phyloP scores from a whole-genome alignment of 75 land plant species.

The Adiantum capillusveneris region DNA sequence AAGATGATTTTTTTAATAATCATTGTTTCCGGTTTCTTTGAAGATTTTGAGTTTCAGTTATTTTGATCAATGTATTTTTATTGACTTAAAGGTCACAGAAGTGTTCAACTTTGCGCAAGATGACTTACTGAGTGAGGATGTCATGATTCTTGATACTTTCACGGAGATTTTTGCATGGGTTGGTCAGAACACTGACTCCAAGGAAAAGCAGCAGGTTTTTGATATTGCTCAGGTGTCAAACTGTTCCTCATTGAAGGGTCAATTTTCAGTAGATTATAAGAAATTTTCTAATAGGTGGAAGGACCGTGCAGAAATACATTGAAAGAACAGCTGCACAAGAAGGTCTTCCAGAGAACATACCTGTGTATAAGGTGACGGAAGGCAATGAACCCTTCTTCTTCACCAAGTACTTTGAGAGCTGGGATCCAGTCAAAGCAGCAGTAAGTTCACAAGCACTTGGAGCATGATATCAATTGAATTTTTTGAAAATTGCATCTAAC shows the following conservation, averaged over 20 bases:
- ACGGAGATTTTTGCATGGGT: slow-evolving; percentile 83
- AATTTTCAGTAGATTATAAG: background rate
- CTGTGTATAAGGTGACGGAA: slow-evolving; percentile 76
- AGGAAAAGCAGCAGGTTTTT: slow-evolving; percentile 79
- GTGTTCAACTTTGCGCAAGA: slow-evolving; percentile 82
- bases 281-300: background rate
- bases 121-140: slow-evolving; percentile 87
- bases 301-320: slow-evolving; percentile 60
- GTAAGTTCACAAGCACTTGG: too few relatives aligned
- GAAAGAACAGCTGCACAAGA: slow-evolving; percentile 59
- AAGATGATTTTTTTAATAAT: slow-evolving; percentile 2
- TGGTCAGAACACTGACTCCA: slow-evolving; percentile 61
- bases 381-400: slow-evolving; percentile 95
- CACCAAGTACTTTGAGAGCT: slow-evolving; percentile 64
- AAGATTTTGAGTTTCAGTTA: background rate
- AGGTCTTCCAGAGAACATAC: slow-evolving; percentile 54
- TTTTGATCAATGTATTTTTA: background rate
- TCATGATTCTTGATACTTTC: slow-evolving; percentile 77
- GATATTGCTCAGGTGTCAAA: slow-evolving; percentile 69
- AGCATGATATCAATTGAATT: too few relatives aligned
- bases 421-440: slow-evolving; percentile 74
- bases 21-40: background rate
- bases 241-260: background rate
- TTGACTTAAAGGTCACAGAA: slow-evolving; percentile 47
- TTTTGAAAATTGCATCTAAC: too few relatives aligned